Base-by-base conservation (phyloP, 164 flowering plant genomes). In the Euptelea pleiosperma region DNA sequence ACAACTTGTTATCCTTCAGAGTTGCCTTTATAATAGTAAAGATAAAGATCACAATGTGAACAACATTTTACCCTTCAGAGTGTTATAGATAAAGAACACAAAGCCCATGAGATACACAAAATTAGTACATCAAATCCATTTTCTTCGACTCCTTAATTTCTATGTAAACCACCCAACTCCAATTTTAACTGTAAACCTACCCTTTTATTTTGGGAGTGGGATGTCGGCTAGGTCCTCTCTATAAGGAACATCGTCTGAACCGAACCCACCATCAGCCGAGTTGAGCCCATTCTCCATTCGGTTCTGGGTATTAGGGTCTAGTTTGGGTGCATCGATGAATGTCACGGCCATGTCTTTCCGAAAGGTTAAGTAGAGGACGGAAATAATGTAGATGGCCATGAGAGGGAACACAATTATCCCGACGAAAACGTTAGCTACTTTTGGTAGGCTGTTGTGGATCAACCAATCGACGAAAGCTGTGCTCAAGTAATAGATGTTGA, bases 341-440 rank as follows among this genome's bases (percentile, higher is more conserved):
- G 94, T 88, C 2, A 71, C 85, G 1, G 63, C 87, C 0, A 1
- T 67, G 71, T 88, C 95, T 54, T 88, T 90, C 19, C 97, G 59
- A 25, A 88, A 76, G 30, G 79, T 81, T 0, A 90, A 70, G 59
- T 93, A 90, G 45, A 86, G 61, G 8, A 86, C 72, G 0, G 91
- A 58, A 0, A 82, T 4, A 2, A 90, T 33, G 46, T 93, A 90
- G 28, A 78, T 26, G 3, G 75, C 93, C 87, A 90, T 88, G 2
- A 85, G 40, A 0, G 97, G 97, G 45, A 90, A 90, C 35, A 88
- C 95, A 9, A 78, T 0, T n/a, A 90, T 66, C 16, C 99, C 95
- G 6, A 85, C 69, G 50, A 93, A 82, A 10, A 88, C 82, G 37
- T 79, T 85, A 6, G 70, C 95, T 1, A 80, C 79, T 60, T 72